These are phyloP conservation scores for Suillus cothurnatus DNA, from an alignment of 768 basidiomycete genomes.

Conservation along the genomic window DNA sequence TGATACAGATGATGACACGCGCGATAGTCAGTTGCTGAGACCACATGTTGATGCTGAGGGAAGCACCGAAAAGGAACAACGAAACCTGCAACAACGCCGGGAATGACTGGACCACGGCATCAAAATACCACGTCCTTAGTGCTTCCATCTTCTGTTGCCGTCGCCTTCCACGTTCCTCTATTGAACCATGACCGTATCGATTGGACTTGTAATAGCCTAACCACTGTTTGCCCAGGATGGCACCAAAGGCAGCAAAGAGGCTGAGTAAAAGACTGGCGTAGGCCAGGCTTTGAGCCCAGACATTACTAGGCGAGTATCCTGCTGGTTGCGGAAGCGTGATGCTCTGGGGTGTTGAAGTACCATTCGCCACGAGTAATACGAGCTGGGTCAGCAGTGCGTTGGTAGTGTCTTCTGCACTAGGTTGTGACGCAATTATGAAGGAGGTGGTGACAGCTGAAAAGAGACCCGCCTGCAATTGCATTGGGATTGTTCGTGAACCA, in stretches of 20 bases:
- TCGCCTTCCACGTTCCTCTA: slow-evolving; percentile 15
- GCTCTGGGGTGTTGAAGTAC: slow-evolving; percentile 10
- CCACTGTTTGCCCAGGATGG: slow-evolving; percentile 23
- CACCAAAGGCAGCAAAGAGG: slow-evolving; percentile 21
- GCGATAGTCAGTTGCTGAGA: slow-evolving; percentile 12
- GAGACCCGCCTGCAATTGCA: slow-evolving; percentile 16
- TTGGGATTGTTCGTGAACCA: neutral
- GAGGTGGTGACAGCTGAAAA: slow-evolving; percentile 22
- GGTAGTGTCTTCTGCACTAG: slow-evolving; percentile 14
- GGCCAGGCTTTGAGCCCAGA: slow-evolving; percentile 16
- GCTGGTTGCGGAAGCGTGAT: slow-evolving; percentile 10
- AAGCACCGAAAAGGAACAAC: slow-evolving; percentile 16
- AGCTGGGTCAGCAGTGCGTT: slow-evolving; percentile 15
- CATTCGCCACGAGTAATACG: slow-evolving; percentile 14
- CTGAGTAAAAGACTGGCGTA: slow-evolving; percentile 19
- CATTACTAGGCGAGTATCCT: slow-evolving; percentile 10
- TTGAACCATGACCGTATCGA: slow-evolving; percentile 10
- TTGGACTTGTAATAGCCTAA: slow-evolving; percentile 11
- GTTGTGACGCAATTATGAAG: slow-evolving; percentile 17
- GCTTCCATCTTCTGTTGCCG: slow-evolving; percentile 19
- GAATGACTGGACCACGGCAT: slow-evolving; percentile 14
- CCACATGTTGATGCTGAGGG: slow-evolving; percentile 13
- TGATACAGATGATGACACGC: slow-evolving; percentile 12
- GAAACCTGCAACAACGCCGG: slow-evolving; percentile 18
- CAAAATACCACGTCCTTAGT: slow-evolving; percentile 18